Conservation (phyloP, 768 basidiomycete species). For the Amanita brunnescens region DNA sequence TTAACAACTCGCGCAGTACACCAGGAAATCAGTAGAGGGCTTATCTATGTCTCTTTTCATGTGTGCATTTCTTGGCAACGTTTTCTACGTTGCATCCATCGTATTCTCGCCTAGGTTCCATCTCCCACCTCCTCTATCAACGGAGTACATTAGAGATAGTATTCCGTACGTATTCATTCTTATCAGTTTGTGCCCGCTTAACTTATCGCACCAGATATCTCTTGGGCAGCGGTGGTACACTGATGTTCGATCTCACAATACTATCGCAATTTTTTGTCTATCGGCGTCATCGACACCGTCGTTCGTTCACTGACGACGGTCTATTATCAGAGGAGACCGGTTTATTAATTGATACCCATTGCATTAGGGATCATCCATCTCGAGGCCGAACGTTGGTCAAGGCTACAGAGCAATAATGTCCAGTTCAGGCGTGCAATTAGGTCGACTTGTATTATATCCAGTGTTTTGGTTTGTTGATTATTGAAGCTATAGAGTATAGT, state of each 20-base stretch:
- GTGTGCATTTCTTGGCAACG: constrained; percentile 90
- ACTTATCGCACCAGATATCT: constrained; percentile 51
- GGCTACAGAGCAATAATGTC: background rate
- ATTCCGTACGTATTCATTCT: constrained; percentile 69
- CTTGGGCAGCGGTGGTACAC: constrained; percentile 86
- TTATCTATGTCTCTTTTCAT: constrained; percentile 91
- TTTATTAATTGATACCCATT: constrained; percentile 29
- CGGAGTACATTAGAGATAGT: constrained; percentile 67
- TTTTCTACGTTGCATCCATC: constrained; percentile 88
- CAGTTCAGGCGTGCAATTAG: background rate
- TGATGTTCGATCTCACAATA: constrained; percentile 90
- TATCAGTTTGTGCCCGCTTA: constrained; percentile 3
- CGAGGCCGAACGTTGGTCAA: constrained; percentile 1
- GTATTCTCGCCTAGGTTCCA: constrained; percentile 61
- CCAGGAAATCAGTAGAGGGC: constrained; percentile 88
- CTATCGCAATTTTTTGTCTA: constrained; percentile 82
- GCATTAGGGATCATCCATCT: background rate
- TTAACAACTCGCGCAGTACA: constrained; percentile 41
- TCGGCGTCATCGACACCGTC: constrained; percentile 34
- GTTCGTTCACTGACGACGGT: background rate
- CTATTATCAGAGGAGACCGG: constrained; percentile 29
- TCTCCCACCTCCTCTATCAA: constrained; percentile 49
- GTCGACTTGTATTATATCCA: background rate
- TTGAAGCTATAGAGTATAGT: background rate
- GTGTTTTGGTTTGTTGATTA: constrained; percentile 5